Base-by-base conservation (phyloP, 306 rosid genomes). In the Vicia sativa region DNA sequence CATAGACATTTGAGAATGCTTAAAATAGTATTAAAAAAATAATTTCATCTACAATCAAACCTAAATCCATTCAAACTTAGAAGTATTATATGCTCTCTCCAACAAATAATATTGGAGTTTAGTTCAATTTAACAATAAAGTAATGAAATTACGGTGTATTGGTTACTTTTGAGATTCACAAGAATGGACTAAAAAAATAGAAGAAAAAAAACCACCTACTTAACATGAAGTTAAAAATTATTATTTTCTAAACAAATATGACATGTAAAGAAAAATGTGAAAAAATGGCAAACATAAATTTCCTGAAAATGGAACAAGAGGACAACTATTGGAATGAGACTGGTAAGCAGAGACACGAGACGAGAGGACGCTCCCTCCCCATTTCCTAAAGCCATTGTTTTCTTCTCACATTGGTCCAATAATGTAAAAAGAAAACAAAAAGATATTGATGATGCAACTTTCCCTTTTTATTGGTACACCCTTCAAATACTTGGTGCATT, bases 311-410 rank as follows among this genome's bases (percentile, higher is more conserved):
- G 14, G 7, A 52, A 21, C 9, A 1, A 53, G 34, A 53, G 34
- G 38, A 34, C 38, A 49, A 49, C 18, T 16, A 49, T 49, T 49
- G 55, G 12, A 49, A 49, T 49, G 55, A 0, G 55, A 18, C 10
- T 18, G 13, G 28, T 3, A 49, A 49, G 55, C 26, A 49, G 23
- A 49, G 26, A 49, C 55, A 16, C 3, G 7, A 21, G 28, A 21
- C 14, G 31, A 52, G 14, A n/a, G n/a, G n/a, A n/a, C n/a, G n/a
- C 21, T 52, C 31, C 57, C 29, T 50, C 57, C 57, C 19, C 57
- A 50, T 50, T 50, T 18, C 57, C 57, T 18, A 50, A 50, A 50
- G 56, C 28, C 28, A 14, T 19, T 18, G 6, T 25, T 49, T 49
- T 18, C 16, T 15, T 16, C 23, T 42, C n/a, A n/a, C n/a, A n/a